phyloP scores from a whole-genome alignment of 345 rosid species.

The Bretschneidera sinensis region DNA sequence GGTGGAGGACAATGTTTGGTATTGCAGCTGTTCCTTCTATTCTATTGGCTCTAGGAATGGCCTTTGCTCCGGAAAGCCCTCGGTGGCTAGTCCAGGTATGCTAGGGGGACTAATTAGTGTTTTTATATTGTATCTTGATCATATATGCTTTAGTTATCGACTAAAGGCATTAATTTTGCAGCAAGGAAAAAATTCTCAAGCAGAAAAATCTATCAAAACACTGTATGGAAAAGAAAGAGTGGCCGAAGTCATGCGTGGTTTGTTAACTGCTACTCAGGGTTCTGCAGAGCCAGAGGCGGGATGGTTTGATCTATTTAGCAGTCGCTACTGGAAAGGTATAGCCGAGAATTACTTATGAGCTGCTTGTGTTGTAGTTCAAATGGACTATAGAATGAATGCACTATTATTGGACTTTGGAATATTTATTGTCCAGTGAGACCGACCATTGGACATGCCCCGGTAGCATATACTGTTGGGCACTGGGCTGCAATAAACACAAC shows the following conservation, averaged over 20 bases:
- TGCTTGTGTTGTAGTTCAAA: not conserved
- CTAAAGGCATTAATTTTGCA: conserved; percentile 25
- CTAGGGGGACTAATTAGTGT: conserved; percentile 6
- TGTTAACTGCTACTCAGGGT: conserved; percentile 58
- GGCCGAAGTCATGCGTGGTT: conserved; percentile 73
- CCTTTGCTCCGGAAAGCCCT: conserved; percentile 96
- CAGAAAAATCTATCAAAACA: conserved; percentile 71
- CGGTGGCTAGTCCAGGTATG: conserved; percentile 97
- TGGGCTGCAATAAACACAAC: no score
- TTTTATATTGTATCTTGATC: not conserved
- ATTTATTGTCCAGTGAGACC: not conserved
- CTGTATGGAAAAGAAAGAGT: conserved; percentile 95
- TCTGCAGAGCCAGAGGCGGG: conserved; percentile 91
- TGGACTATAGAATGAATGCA: no score
- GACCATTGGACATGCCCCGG: not conserved
- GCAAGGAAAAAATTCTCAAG: conserved; percentile 84
- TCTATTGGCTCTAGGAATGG: conserved; percentile 83
- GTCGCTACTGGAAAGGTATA: conserved; percentile 92
- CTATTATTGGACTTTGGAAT: no score
- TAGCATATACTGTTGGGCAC: not conserved
- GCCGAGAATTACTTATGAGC: not conserved
- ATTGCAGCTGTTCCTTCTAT: conserved; percentile 79
- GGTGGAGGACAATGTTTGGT: conserved; percentile 99
- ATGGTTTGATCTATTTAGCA: conserved; percentile 92
- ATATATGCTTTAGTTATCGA: not conserved